These are phyloP conservation scores for Iris pallida DNA, from an alignment of 116 monocot genomes.

Conservation along the genomic window DNA sequence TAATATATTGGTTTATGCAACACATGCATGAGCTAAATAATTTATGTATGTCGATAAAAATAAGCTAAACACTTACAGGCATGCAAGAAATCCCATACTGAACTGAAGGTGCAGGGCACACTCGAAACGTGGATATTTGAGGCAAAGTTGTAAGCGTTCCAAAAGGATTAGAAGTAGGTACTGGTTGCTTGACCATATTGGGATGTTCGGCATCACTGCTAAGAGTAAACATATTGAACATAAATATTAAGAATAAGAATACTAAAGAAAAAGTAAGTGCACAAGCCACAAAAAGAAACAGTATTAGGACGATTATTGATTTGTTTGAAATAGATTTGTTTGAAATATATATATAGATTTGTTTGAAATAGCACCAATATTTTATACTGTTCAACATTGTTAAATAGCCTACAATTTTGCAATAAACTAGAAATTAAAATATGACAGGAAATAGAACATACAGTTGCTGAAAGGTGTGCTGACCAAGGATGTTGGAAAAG, in stretches of 20 bases:
- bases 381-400: no score
- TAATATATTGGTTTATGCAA: no score
- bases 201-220: slow-evolving; percentile 36
- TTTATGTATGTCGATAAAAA: no score
- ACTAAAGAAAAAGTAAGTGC: neutral
- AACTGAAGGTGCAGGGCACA: slow-evolving; percentile 45
- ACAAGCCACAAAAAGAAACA: no score
- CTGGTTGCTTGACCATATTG: slow-evolving; percentile 54
- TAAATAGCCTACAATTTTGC: no score
- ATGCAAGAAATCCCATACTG: slow-evolving; percentile 20
- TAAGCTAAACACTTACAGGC: slow-evolving; percentile 52
- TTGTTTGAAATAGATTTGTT: no score
- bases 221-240: slow-evolving; percentile 9
- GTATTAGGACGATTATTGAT: no score
- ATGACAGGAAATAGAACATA: slow-evolving; percentile 30
- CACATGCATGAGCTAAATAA: no score
- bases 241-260: neutral
- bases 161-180: slow-evolving; percentile 63
- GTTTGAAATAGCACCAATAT: no score
- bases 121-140: slow-evolving; percentile 63
- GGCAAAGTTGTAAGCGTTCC: slow-evolving; percentile 78
- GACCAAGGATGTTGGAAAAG: slow-evolving; percentile 38
- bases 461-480: slow-evolving; percentile 54
- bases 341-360: no score
- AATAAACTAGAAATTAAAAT: neutral